phyloP scores from a whole-genome alignment of 768 basidiomycete genomes.

The Psilocybe cyanescens region DNA sequence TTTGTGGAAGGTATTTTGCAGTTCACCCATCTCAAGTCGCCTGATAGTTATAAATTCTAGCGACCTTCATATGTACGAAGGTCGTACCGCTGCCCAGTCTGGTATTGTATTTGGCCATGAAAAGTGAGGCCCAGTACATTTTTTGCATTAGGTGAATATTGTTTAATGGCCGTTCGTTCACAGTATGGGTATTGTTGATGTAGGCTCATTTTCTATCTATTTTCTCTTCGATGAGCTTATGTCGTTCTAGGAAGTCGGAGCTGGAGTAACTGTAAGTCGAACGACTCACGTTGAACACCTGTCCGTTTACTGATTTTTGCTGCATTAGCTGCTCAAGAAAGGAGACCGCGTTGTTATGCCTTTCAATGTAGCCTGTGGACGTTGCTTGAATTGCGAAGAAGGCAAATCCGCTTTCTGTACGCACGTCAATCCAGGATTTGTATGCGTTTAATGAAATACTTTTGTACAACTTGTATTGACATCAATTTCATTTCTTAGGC shows the following conservation, averaged over 20 bases:
- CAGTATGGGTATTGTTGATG: slow-evolving; percentile 56
- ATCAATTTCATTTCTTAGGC: slow-evolving; percentile 31
- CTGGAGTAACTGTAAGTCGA: slow-evolving; percentile 42
- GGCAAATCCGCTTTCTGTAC: slow-evolving; percentile 59
- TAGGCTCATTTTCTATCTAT: slow-evolving; percentile 15
- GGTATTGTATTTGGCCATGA: slow-evolving; percentile 60
- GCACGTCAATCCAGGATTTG: slow-evolving; percentile 60
- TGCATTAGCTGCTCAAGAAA: slow-evolving; percentile 46
- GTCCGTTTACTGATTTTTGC: not conserved
- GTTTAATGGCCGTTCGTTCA: not conserved
- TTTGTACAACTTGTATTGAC: not conserved
- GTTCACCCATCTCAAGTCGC: not conserved
- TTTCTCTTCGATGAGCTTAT: not conserved
- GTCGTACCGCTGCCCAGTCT: slow-evolving; percentile 50
- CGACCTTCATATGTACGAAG: slow-evolving; percentile 62
- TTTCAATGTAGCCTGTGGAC: slow-evolving; percentile 62
- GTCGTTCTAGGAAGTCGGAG: slow-evolving; percentile 42
- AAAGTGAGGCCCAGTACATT: slow-evolving; percentile 35
- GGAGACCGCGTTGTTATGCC: slow-evolving; percentile 66
- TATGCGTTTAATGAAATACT: slow-evolving; percentile 28
- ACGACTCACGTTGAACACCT: not conserved
- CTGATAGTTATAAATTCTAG: slow-evolving; percentile 23
- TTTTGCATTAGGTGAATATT: not conserved
- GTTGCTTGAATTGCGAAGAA: slow-evolving; percentile 60
- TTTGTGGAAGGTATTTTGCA: slow-evolving; percentile 47